A percentile compares a stretch with the other conserved stretches of the same genome.
Conservation (phyloP, 805 yeast genomes). For the Sporopachydermia lactativora region DNA sequence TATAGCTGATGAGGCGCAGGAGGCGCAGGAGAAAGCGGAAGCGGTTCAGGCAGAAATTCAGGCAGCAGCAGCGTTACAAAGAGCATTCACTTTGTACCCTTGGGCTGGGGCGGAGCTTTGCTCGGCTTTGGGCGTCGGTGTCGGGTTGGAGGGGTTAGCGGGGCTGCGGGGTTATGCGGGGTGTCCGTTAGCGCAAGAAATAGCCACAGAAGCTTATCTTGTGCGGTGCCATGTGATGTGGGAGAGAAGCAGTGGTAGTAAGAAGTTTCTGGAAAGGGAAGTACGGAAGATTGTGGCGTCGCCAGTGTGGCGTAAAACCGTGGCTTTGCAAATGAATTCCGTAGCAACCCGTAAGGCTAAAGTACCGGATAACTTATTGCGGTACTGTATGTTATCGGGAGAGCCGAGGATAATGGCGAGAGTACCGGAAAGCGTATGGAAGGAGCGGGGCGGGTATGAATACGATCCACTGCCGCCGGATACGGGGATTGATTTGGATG, state of each 20-base stretch:
- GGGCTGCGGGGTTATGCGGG: neutral
- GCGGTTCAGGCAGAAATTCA: conserved; percentile 18
- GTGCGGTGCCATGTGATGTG: conserved; percentile 41
- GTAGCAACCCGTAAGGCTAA: conserved; percentile 4
- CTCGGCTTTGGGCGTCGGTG: conserved; percentile 23
- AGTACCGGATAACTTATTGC: conserved; percentile 47
- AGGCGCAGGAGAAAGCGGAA: neutral
- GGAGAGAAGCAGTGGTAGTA: conserved; percentile 22
- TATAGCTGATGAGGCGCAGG: no score
- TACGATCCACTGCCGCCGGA: conserved; percentile 62
- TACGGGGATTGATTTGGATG: conserved; percentile 24
- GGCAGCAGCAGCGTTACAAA: conserved; percentile 34
- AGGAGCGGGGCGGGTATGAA: conserved; percentile 45
- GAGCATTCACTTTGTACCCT: conserved; percentile 45
- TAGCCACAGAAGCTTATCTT: conserved; percentile 43
- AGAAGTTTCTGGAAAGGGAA: neutral
- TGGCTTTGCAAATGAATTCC: neutral
- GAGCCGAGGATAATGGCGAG: conserved; percentile 60
- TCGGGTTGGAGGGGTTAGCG: neutral
- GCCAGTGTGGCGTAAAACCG: neutral
- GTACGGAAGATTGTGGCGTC: neutral
- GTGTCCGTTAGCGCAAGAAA: conserved; percentile 9
- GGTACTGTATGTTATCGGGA: conserved; percentile 59
- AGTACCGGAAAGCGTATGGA: conserved; percentile 50
- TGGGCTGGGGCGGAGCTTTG: conserved; percentile 38